Conservation (phyloP, 2,329 filamentous ascomycete genomes). For the Zasmidium cellare region DNA sequence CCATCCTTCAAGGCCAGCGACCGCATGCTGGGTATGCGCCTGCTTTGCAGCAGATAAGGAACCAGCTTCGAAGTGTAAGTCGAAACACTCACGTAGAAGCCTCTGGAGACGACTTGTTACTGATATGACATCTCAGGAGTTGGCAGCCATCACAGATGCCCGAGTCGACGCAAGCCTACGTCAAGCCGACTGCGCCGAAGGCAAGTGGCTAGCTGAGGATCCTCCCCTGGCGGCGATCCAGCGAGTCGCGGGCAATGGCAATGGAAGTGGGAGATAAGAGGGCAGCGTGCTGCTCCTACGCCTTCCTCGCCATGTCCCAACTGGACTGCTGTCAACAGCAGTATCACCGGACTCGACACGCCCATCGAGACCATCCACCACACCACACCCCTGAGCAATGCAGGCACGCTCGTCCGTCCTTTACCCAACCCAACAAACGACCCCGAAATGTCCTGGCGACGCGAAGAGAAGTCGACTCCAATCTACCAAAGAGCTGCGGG, state of each 20-base stretch:
- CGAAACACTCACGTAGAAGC: neutral
- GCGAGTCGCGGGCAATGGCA: constrained; percentile 1
- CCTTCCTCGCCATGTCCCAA: neutral
- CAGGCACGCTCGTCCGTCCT: constrained; percentile 6
- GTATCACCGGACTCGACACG: too few relatives aligned
- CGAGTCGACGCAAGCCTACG: constrained; percentile 58
- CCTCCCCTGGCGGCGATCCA: constrained; percentile 49
- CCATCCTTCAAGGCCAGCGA: constrained; percentile 52
- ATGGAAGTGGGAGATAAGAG: constrained; percentile 1
- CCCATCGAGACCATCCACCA: neutral
- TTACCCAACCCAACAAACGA: neutral
- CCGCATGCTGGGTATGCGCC: constrained; percentile 49
- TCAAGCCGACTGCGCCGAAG: constrained; percentile 55
- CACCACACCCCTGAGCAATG: constrained; percentile 5
- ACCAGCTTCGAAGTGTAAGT: constrained; percentile 45
- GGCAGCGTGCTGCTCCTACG: neutral
- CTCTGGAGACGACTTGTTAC: neutral
- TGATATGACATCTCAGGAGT: constrained; percentile 47
- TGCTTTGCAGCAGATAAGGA: constrained; percentile 51
- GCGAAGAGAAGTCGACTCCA: neutral
- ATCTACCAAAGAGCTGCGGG: constrained; percentile 3
- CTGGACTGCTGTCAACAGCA: neutral
- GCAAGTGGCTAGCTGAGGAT: constrained; percentile 64
- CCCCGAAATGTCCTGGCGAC: constrained; percentile 4
- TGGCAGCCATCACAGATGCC: constrained; percentile 57